Evolutionary conservation across 768 basidiomycete species (phyloP), one percentile per base, ranked within the genome.

Genomic region (Hydnomerulius pinastri): DNA sequence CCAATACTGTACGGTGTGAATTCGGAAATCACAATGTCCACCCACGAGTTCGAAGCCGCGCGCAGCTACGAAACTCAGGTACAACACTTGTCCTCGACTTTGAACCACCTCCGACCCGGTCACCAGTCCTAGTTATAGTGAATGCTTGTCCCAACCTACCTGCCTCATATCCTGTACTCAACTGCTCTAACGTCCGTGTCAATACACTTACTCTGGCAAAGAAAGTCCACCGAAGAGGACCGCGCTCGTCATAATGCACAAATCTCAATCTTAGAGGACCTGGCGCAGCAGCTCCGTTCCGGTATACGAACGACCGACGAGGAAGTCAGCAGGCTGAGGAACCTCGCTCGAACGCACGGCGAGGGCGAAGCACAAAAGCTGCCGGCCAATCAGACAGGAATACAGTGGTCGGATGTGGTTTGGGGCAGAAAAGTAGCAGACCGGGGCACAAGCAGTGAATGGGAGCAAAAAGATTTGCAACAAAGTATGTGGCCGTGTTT

Each of bases 141-240:
- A 12, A 70, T 70, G 69, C 46, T 49, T 4, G 49, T 56, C 48
- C 58, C 69, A 24, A 60, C 64, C 6, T 87, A 87, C 69, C 61
- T 85, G 50, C 84, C 82, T 24, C 85, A 88, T 57, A 70, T 85
- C 46, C 45, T 87, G 54, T 88, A 81, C 65, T 80, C 85, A 27
- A 69, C 83, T 39, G 85, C 83, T 8, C 72, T 87, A 58, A 81
- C 79, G 40, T 86, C 86, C 20, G 64, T 87, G 52, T 81, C 85
- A 24, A 81, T 86, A 49, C 86, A 90, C 66, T 71, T 86, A 23
- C 74, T 87, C 32, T 74, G 69, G 60, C 76, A 80, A 45, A 75
- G 81, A 51, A 78, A 73, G 42, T 58, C 60, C 0, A 71, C 74
- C 29, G 77, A 75, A 39, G 81, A 81, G 36, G 81, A 86, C 50